phyloP scores from a whole-genome alignment of 169 alveolate genomes.

The Plasmodium gonderi region DNA sequence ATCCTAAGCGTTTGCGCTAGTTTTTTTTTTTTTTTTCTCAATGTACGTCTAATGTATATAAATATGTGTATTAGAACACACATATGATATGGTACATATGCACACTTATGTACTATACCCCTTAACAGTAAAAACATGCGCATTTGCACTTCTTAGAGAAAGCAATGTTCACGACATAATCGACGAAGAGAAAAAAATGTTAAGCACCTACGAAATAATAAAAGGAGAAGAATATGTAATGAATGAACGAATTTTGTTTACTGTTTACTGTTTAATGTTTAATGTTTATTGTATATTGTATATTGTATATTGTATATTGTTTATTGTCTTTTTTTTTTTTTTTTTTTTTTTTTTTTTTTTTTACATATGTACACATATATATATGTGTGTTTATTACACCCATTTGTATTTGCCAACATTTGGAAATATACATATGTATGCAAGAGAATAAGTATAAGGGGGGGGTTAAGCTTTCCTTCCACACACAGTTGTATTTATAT shows the following conservation, averaged over 20 bases:
- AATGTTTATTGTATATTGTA: no score
- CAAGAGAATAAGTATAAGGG: no score
- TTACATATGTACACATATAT: not conserved
- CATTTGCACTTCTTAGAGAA: constrained; percentile 23
- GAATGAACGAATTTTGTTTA: not conserved
- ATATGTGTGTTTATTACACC: no score
- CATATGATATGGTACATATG: not conserved
- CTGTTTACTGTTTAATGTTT: no score
- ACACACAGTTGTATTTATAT: not conserved
- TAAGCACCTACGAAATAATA: constrained; percentile 51
- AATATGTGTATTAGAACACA: not conserved
- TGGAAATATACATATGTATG: no score
- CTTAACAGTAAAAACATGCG: not conserved
- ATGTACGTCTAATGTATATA: not conserved
- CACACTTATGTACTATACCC: not conserved
- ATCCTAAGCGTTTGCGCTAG: not conserved
- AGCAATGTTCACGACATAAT: constrained; percentile 72
- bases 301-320: no score
- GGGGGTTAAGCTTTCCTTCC: no score
- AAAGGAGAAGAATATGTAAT: constrained; percentile 55
- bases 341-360: no score
- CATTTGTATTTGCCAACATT: no score
- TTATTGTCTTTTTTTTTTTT: no score
- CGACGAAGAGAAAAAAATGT: constrained; percentile 50
- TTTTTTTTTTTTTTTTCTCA: not conserved